Percentiles rank a stretch among this genome's conserved stretches.
These are phyloP conservation scores for Pseudopyricularia javanii DNA, from an alignment of 2,329 filamentous ascomycete genomes.

Conservation along the genomic window DNA sequence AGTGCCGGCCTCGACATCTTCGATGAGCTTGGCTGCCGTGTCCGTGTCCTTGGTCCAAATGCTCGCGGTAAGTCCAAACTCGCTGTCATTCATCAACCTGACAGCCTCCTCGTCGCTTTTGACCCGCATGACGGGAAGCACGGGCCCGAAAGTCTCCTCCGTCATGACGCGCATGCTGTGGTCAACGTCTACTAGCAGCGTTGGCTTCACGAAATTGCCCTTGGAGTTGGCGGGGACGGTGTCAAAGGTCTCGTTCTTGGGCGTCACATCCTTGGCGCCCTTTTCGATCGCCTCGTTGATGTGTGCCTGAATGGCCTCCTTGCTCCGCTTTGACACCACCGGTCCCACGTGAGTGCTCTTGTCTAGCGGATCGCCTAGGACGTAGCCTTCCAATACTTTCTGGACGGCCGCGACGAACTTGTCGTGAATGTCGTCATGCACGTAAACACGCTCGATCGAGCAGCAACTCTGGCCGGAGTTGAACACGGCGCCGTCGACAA, in stretches of 20 bases:
- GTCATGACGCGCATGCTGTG: slow-evolving; percentile 83
- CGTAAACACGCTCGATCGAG: slow-evolving; percentile 82
- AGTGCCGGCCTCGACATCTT: slow-evolving; percentile 80
- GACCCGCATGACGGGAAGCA: slow-evolving; percentile 85
- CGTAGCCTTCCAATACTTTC: slow-evolving; percentile 69
- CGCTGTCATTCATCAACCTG: slow-evolving; percentile 82
- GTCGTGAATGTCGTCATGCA: slow-evolving; percentile 75
- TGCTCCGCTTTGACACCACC: slow-evolving; percentile 71
- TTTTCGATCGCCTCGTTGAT: slow-evolving; percentile 72
- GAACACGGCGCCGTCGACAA: slow-evolving; percentile 92
- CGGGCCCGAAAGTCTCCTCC: slow-evolving; percentile 89
- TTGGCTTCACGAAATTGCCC: slow-evolving; percentile 83
- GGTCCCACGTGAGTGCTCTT: slow-evolving; percentile 74
- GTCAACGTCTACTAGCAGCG: slow-evolving; percentile 64
- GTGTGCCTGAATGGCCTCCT: slow-evolving; percentile 64
- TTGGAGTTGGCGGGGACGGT: slow-evolving; percentile 47
- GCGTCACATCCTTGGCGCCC: slow-evolving; percentile 75
- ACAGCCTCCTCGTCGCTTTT: slow-evolving; percentile 70
- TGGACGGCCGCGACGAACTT: slow-evolving; percentile 68
- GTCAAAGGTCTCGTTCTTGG: slow-evolving; percentile 65
- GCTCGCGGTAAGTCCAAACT: slow-evolving; percentile 89
- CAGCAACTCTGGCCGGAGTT: slow-evolving; percentile 99
- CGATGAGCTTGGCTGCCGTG: slow-evolving; percentile 63
- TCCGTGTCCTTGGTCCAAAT: slow-evolving; percentile 88
- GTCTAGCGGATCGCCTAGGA: slow-evolving; percentile 77